phyloP scores from a whole-genome alignment of 768 basidiomycete species.

The Suillus decipiens region DNA sequence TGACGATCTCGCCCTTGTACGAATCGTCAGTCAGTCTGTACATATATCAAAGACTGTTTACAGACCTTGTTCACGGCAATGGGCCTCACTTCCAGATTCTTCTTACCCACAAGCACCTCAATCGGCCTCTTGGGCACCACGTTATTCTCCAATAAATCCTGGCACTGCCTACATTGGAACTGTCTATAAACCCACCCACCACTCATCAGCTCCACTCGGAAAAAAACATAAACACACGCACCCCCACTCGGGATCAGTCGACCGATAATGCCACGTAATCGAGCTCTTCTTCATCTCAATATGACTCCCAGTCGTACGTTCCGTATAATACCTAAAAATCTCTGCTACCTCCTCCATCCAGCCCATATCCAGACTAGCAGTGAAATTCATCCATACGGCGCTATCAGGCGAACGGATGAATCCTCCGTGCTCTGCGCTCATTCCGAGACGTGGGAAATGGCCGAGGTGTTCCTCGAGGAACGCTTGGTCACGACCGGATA shows the following conservation, averaged over 20 bases:
- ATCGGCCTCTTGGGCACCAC: constrained; percentile 92
- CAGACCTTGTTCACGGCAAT: constrained; percentile 88
- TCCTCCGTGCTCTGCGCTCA: constrained; percentile 95
- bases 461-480: constrained; percentile 94
- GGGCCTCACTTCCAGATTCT: constrained; percentile 96
- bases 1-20: constrained; percentile 87
- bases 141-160: constrained; percentile 94
- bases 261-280: constrained; percentile 71
- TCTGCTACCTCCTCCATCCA: constrained; percentile 97
- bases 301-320: constrained; percentile 94
- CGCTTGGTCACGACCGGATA: constrained; percentile 91
- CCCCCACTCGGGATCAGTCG: constrained; percentile 87
- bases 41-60: neutral
- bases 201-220: constrained; percentile 11
- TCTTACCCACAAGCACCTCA: constrained; percentile 96
- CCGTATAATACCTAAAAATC: constrained; percentile 95
- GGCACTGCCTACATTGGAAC: constrained; percentile 96
- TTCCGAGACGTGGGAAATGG: constrained; percentile 77
- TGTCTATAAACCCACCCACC: constrained; percentile 43
- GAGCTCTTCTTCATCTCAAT: constrained; percentile 98
- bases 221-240: constrained; percentile 38
- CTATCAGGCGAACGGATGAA: constrained; percentile 79
- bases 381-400: constrained; percentile 75
- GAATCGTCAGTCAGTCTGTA: neutral
- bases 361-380: constrained; percentile 53